Evolutionary conservation across 805 yeast genomes (phyloP).

Genomic region (Saccharomycopsis capsularis): DNA sequence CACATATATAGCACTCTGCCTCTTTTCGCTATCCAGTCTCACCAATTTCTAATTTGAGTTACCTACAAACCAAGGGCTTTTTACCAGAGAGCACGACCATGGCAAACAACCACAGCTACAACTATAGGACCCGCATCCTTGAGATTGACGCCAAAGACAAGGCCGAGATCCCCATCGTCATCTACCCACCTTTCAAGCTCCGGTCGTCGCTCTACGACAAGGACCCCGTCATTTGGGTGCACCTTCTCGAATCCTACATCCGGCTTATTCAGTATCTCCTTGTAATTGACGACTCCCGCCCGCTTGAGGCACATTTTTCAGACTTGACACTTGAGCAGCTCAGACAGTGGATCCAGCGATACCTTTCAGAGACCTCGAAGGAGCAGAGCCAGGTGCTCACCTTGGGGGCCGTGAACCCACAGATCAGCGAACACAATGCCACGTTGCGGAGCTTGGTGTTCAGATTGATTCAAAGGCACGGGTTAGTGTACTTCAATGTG

Average conservation of each 20-base stretch:
- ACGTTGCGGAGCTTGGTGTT: constrained; percentile 44
- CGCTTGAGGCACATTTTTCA: constrained; percentile 34
- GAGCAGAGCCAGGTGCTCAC: constrained; percentile 59
- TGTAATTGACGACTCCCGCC: constrained; percentile 29
- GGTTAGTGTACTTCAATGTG: constrained; percentile 50
- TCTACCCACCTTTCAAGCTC: constrained; percentile 67
- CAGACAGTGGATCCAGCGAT: constrained; percentile 45
- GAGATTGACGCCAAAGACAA: constrained; percentile 13
- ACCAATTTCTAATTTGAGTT: no score
- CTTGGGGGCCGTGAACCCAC: constrained; percentile 66
- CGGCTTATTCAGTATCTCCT: constrained; percentile 36
- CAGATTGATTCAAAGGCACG: constrained; percentile 42
- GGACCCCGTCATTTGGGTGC: constrained; percentile 81
- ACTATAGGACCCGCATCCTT: constrained; percentile 6
- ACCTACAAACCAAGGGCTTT: no score
- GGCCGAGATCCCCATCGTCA: constrained; percentile 43
- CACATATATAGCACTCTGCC: no score
- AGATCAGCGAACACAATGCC: constrained; percentile 48
- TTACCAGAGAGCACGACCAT: no score
- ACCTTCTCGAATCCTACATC: constrained; percentile 59
- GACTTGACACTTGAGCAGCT: constrained; percentile 53
- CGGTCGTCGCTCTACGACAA: constrained; percentile 73
- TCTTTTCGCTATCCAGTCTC: no score
- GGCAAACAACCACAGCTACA: neutral
- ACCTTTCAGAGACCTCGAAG: constrained; percentile 51